Conservation (phyloP, 1,139 yeast species). For the Yamadazyma membranifaciens region DNA sequence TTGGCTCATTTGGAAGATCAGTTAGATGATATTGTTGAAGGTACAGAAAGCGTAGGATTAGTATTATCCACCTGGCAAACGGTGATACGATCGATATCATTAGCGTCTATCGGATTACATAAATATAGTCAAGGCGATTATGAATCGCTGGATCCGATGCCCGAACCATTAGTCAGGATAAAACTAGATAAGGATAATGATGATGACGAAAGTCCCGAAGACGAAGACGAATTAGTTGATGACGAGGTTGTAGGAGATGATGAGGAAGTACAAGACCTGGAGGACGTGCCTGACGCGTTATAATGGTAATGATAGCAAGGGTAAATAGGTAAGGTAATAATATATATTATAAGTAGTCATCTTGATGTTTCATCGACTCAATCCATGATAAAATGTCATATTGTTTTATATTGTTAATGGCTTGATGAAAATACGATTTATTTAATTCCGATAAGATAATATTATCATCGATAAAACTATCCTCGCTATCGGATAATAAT, state of each 20-base stretch:
- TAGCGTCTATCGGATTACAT: conserved; percentile 62
- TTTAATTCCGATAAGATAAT: conserved; percentile 15
- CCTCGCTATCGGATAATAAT: conserved; percentile 10
- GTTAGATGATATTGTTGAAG: conserved; percentile 51
- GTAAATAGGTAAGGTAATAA: conserved; percentile 1
- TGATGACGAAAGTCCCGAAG: conserved; percentile 7
- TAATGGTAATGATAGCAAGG: neutral
- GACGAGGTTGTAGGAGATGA: conserved; percentile 7
- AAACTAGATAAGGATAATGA: conserved; percentile 39
- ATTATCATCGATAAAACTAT: conserved; percentile 13
- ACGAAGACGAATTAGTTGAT: too few species aligned
- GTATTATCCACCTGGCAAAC: conserved; percentile 70
- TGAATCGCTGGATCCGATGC: conserved; percentile 35
- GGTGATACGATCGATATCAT: conserved; percentile 60
- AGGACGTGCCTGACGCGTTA: neutral
- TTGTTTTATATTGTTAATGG: conserved; percentile 16
- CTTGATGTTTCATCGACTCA: conserved; percentile 20
- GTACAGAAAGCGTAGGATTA: conserved; percentile 55
- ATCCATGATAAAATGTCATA: conserved; percentile 28
- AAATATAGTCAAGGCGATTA: conserved; percentile 48
- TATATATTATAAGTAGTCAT: conserved; percentile 2
- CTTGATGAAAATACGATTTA: conserved; percentile 13
- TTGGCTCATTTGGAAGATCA: conserved; percentile 49
- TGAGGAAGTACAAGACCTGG: conserved; percentile 2
- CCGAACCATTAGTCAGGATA: conserved; percentile 66